These are phyloP conservation scores for Botrytis fabae DNA, from an alignment of 2,329 filamentous ascomycete genomes.

Conservation along the genomic window DNA sequence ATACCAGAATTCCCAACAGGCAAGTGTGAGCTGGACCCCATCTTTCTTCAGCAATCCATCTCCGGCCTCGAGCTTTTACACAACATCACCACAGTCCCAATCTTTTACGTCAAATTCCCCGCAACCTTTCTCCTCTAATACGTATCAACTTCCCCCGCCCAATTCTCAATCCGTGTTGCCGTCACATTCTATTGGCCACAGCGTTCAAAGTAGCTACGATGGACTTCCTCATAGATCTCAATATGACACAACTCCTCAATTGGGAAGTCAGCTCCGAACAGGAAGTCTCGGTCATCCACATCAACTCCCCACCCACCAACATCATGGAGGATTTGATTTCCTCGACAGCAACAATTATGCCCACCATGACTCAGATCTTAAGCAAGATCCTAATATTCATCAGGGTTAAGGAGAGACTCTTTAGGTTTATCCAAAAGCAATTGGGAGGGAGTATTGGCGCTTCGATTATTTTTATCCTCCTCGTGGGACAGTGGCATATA, in stretches of 20 bases:
- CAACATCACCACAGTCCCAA: conserved; percentile 32
- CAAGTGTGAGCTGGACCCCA: conserved; percentile 13
- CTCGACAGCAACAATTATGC: conserved; percentile 2
- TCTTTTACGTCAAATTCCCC: conserved; percentile 21
- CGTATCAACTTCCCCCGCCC: conserved; percentile 29
- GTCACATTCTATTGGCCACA: neutral
- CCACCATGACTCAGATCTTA: neutral
- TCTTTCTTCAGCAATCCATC: conserved; percentile 26
- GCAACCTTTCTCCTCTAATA: conserved; percentile 17
- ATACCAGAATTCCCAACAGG: conserved; percentile 25
- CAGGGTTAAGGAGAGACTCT: neutral
- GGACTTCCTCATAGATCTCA: conserved; percentile 15
- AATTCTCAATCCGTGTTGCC: conserved; percentile 1
- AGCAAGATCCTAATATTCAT: conserved; percentile 12
- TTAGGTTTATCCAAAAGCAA: neutral
- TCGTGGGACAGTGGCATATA: conserved; percentile 1
- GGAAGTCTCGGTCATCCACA: conserved; percentile 32
- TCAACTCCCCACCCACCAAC: conserved; percentile 16
- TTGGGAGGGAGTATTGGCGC: neutral
- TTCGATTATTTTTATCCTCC: neutral
- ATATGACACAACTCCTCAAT: conserved; percentile 17
- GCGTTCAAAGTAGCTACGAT: neutral
- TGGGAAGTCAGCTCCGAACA: conserved; percentile 28
- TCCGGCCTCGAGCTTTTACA: conserved; percentile 27
- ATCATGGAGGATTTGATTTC: conserved; percentile 1